Base-by-base conservation (phyloP, 1,284 basidiomycete genomes). In the Hortiboletus rubellus region DNA sequence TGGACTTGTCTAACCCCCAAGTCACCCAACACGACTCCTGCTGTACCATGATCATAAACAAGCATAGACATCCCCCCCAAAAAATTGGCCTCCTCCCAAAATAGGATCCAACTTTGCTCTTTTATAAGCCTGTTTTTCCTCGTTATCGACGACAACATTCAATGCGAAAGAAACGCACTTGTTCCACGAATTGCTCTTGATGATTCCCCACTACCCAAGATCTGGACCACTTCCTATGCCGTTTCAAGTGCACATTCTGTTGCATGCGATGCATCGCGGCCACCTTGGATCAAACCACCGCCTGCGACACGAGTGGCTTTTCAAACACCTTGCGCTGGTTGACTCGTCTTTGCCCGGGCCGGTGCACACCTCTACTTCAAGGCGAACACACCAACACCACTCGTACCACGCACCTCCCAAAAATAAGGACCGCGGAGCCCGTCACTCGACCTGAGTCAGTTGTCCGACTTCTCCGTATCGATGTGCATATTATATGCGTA, bases 1-100 rank as follows among this genome's bases (percentile, higher is more conserved):
- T 84, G 79, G 54, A 86, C 86, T 68, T 89, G 86, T 46, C 86
- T 80, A 8, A 88, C 85, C 59, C 86, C 86, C 30, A 89, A 78
- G 66, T 89, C 87, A 47, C 80, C 83, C 58, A 89, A 70, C 22
- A 89, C 86, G 63, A 88, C 85, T 68, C 89, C 86, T 24, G 85
- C 84, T 60, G 42, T 38, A 33, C 1, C 15, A 47, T 4, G 52
- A 17, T 33, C 24, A 40, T 57, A 18, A 22, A 54, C 2, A 11
- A 24, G 33, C 4, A 36, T 31, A 43, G 58, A 48, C 40, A 43
- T n/a, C 1, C 12, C 37, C 37, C 36, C 18, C 3, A 31, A 24
- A 48, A n/a, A 7, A 43, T 5, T 65, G 27, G 63, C 85, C 85
- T 27, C 79, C 79, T 30, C 85, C 87, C 38, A 89, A 77, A 50